Conservation (phyloP, 495 filamentous ascomycete species). For the Margaritispora aquatica region DNA sequence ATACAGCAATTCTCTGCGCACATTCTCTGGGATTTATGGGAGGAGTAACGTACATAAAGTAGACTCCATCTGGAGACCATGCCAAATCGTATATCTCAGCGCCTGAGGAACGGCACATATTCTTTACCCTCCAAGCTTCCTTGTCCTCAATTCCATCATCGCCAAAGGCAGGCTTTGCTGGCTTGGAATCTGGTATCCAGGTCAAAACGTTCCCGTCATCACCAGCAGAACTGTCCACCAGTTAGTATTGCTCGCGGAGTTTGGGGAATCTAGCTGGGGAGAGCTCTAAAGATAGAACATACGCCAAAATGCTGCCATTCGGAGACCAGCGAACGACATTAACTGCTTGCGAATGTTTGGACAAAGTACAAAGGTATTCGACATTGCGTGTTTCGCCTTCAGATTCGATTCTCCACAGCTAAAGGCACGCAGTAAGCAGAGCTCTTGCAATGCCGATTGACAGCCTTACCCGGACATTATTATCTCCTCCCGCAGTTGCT, state of each 20-base stretch:
- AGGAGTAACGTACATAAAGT: constrained; percentile 59
- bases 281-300: background rate
- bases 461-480: constrained; percentile 80
- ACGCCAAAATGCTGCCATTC: constrained; percentile 52
- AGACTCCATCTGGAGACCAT: constrained; percentile 94
- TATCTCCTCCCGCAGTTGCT: constrained; percentile 90
- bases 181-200: constrained; percentile 81
- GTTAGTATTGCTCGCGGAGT: constrained; percentile 48
- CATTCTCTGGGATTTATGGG: background rate
- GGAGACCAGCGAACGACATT: constrained; percentile 97
- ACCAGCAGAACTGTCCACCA: constrained; percentile 88
- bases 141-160: constrained; percentile 87
- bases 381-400: constrained; percentile 84
- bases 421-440: constrained; percentile 9
- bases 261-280: background rate
- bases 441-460: background rate
- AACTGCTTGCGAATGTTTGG: constrained; percentile 93
- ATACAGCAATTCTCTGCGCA: too few species aligned
- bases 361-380: constrained; percentile 82
- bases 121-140: constrained; percentile 92
- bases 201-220: constrained; percentile 96
- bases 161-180: constrained; percentile 58
- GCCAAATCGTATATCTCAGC: constrained; percentile 97
- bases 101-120: constrained; percentile 90
- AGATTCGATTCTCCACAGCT: constrained; percentile 87